phyloP scores from a whole-genome alignment of 441 rosid genomes.

The Adansonia rubrostipa region DNA sequence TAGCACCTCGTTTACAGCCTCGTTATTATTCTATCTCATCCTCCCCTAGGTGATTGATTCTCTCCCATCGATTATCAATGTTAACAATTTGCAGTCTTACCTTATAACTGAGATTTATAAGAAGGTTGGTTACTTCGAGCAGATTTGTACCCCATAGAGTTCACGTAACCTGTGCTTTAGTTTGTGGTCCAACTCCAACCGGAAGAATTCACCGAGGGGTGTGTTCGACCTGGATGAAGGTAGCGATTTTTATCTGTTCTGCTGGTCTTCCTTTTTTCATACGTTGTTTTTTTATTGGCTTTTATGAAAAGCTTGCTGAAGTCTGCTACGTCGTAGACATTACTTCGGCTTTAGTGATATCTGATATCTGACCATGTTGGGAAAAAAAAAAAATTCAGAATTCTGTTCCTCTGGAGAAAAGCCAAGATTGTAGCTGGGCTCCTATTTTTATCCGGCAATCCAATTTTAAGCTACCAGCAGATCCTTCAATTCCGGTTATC shows the following conservation, averaged over 20 bases:
- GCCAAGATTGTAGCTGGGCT: constrained; percentile 57
- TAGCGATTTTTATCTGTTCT: constrained; percentile 27
- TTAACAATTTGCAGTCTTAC: background rate
- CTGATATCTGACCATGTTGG: constrained; percentile 15
- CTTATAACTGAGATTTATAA: constrained; percentile 10
- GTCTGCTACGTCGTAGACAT: background rate
- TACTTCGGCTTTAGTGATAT: constrained; percentile 7
- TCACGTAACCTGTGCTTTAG: constrained; percentile 88
- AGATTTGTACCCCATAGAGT: constrained; percentile 70
- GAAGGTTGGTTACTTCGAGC: constrained; percentile 28
- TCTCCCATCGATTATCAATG: background rate
- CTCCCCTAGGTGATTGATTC: constrained; percentile 70
- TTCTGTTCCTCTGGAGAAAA: constrained; percentile 68
- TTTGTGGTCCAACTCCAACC: constrained; percentile 75
- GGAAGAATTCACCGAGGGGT: constrained; percentile 88
- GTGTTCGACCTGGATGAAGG: constrained; percentile 98
- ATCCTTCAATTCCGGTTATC: constrained; percentile 56
- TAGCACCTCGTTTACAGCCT: constrained; percentile 87
- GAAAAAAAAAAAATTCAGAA: constrained; percentile 43
- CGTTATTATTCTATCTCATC: constrained; percentile 94
- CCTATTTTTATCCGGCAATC: constrained; percentile 62
- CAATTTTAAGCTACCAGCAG: constrained; percentile 59
- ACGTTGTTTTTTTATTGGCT: too few relatives aligned
- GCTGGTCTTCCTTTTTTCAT: background rate
- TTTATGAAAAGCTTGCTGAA: background rate